phyloP scores from a whole-genome alignment of 257 asterid genomes.

The Rhazya stricta region DNA sequence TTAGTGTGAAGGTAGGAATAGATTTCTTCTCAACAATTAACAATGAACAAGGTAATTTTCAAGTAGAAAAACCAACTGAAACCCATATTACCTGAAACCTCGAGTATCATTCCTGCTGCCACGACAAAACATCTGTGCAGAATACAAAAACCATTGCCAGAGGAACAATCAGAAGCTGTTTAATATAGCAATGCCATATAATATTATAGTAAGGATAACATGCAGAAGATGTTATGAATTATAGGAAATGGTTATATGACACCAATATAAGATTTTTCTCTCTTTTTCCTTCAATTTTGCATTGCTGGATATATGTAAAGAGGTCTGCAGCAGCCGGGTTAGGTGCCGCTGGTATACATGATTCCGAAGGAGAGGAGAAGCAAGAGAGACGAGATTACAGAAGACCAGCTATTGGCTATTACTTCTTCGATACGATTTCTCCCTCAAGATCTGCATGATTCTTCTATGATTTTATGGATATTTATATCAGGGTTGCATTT shows the following conservation, averaged over 20 bases:
- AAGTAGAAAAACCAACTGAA: background rate
- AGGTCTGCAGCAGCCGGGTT: background rate
- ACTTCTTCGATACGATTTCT: background rate
- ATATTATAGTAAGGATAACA: constrained; percentile 4
- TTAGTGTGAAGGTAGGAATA: background rate
- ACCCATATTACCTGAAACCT: constrained; percentile 70
- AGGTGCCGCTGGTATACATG: background rate
- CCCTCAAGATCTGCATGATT: background rate
- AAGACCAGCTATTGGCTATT: background rate
- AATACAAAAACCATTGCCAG: constrained; percentile 15
- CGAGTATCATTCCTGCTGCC: constrained; percentile 92
- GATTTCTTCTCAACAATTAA: background rate
- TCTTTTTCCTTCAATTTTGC: background rate
- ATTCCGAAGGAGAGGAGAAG: background rate
- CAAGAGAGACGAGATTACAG: background rate
- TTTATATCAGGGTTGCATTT: background rate
- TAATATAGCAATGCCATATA: background rate
- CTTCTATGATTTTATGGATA: too few species aligned
- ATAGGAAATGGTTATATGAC: background rate
- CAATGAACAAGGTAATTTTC: background rate
- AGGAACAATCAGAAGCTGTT: constrained; percentile 20
- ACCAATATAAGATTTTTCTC: background rate
- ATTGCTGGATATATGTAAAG: background rate
- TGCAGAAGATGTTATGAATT: background rate
- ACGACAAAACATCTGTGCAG: constrained; percentile 80